Conservation (phyloP, 768 basidiomycete genomes). For the Clitopilus hobsonii region DNA sequence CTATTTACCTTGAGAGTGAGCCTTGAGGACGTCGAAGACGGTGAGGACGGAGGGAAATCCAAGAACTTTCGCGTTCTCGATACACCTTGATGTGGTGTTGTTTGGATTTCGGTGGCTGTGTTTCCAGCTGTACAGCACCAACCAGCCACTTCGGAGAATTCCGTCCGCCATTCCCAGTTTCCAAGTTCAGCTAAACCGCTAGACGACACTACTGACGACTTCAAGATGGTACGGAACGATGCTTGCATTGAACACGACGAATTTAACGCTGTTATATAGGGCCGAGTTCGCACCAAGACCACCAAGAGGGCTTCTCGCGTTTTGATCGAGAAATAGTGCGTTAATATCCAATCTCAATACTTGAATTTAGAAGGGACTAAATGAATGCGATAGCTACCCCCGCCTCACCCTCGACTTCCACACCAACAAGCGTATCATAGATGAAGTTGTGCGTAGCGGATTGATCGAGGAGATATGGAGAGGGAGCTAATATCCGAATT, state of each 20-base stretch:
- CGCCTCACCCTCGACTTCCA: conserved; percentile 99
- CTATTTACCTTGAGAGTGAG: conserved; percentile 39
- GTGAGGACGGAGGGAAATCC: conserved; percentile 3
- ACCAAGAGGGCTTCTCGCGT: conserved; percentile 99
- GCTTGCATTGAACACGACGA: neutral
- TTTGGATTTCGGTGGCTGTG: conserved; percentile 21
- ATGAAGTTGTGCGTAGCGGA: conserved; percentile 78
- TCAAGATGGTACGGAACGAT: conserved; percentile 47
- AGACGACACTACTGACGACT: conserved; percentile 18
- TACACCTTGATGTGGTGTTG: conserved; percentile 5
- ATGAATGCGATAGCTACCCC: conserved; percentile 67
- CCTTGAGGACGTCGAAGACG: conserved; percentile 19
- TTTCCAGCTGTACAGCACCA: conserved; percentile 31
- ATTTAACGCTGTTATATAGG: conserved; percentile 42
- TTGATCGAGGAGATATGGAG: neutral
- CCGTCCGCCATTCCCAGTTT: conserved; percentile 16
- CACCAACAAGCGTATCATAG: conserved; percentile 98
- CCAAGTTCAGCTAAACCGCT: conserved; percentile 1
- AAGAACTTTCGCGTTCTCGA: neutral
- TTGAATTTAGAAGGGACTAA: conserved; percentile 2
- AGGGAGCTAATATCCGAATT: neutral
- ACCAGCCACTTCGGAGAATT: conserved; percentile 37
- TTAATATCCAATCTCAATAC: conserved; percentile 11
- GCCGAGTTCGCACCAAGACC: conserved; percentile 99
- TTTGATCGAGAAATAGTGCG: conserved; percentile 98